phyloP scores from a whole-genome alignment of 2,329 filamentous ascomycete genomes.

The Fusarium neocosmosporiellum region DNA sequence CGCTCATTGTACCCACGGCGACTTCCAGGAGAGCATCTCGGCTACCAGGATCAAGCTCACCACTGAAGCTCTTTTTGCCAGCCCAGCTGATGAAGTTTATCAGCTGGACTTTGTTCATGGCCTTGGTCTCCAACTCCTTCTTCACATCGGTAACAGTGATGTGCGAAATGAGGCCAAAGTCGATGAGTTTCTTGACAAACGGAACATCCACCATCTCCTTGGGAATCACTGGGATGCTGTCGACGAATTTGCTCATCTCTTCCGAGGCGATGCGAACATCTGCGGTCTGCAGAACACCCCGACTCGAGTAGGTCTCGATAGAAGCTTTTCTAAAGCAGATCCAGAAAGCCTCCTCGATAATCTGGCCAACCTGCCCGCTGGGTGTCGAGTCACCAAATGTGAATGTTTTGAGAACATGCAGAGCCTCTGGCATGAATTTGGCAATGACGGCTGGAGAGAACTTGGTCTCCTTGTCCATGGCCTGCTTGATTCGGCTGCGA shows the following conservation, averaged over 20 bases:
- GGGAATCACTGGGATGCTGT: conserved; percentile 88
- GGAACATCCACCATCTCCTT: conserved; percentile 77
- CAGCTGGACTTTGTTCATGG: conserved; percentile 82
- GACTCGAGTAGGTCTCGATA: conserved; percentile 89
- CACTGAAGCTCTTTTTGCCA: conserved; percentile 75
- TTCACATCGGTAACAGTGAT: conserved; percentile 90
- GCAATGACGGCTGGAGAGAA: conserved; percentile 72
- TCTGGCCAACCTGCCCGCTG: conserved; percentile 82
- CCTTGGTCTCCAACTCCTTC: conserved; percentile 82
- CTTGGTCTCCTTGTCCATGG: conserved; percentile 58
- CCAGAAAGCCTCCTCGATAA: conserved; percentile 97
- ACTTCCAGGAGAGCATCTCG: conserved; percentile 80
- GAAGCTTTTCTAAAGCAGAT: conserved; percentile 84
- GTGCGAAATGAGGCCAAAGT: conserved; percentile 87
- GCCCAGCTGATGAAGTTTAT: conserved; percentile 88
- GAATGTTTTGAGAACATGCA: conserved; percentile 88
- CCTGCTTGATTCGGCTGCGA: conserved; percentile 67
- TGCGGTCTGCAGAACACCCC: conserved; percentile 86
- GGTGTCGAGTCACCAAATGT: conserved; percentile 92
- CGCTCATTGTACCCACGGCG: conserved; percentile 77
- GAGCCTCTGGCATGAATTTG: conserved; percentile 78
- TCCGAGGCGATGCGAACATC: conserved; percentile 81
- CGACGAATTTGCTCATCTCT: conserved; percentile 78
- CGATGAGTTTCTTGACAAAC: conserved; percentile 83
- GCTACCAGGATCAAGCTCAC: conserved; percentile 76